Base-by-base conservation (phyloP, 306 rosid species). In the Coriaria nepalensis region DNA sequence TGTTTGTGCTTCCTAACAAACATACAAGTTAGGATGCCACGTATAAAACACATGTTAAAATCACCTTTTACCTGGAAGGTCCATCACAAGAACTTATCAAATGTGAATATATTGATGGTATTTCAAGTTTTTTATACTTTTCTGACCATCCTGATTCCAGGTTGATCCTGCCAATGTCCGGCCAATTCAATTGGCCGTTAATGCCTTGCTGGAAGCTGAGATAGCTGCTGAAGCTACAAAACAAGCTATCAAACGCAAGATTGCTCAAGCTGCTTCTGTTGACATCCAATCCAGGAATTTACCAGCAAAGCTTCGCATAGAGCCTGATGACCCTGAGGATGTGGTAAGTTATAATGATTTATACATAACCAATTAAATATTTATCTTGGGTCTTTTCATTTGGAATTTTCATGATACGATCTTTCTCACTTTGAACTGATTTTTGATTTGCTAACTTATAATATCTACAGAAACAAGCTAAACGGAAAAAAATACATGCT, bases 191-290 rank as follows among this genome's bases (percentile, higher is more conserved):
- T 86, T 74, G 35, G 72, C 70, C 64, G 82, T 81, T 40, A 60
- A 85, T 75, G 59, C 98, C 43, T 73, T 90, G 69, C 59, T 78
- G 63, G 95, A 90, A 75, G 98, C 95, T 37, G 95, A 90, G 66
- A 81, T 69, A 60, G 80, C 79, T 65, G 97, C 98, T 40, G 95
- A 90, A 76, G 97, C 95, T 47, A 90, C 98, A 57, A 90, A 90
- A 52, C 95, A 79, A 69, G 95, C 94, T 49, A 79, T 90, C 60
- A 85, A 85, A 65, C 79, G 94, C 43, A 90, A 90, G 73, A 85
- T 90, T 67, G 93, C 85, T 0, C 95, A 81, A 67, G 93, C 98
- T 50, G 95, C 78, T 58, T 79, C 94, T 53, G 55, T 85, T 50
- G 98, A 79, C 59, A 58, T 79, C 48, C 95, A 90, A 53, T 79